Evolutionary conservation across 768 basidiomycete genomes (phyloP), one percentile per base, ranked within the genome.

Genomic region (Wakefieldia striispora): DNA sequence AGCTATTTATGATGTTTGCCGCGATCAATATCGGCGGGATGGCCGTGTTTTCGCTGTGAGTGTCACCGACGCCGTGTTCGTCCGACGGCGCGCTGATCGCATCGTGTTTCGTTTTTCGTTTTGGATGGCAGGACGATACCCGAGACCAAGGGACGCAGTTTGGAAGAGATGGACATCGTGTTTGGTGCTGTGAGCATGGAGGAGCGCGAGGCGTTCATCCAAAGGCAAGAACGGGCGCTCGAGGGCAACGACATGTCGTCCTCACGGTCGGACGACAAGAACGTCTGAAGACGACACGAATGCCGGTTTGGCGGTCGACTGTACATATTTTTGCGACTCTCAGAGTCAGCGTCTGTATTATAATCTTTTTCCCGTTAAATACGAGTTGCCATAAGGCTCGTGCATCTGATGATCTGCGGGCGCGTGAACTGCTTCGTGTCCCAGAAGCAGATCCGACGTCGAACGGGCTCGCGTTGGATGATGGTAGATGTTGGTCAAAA

Each of bases 1-100:
- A 89, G 68, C 71, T 89, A 44, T 90, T 89, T 72, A 66, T 90
- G 58, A 80, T 88, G 77, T 90, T 89, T 61, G 88, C 73, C 2
- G 72, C 86, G 20, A 78, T 91, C 67, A 88, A 91, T 67, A 72
- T 89, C 35, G 79, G 72, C 29, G 88, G 77, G 16, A 85, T 88
- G 83, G 82, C 71, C 26, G 63, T 73, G 12, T 90, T 91, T 65
- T 71, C 86, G 0, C 62, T 84, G 83, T 87, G 52, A 58, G 78
- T 66, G 8, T 3, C 2, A 8, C 8, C n/a, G 17, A 2, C 27
- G 3, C 1, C 9, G 4, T 9, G 10, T n/a, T 1, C 24, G 17
- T 1, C 16, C 33, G 16, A 33, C 14, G 33, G 33, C 6, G 35
- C 6, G 47, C 40, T 49, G 23, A 52, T 31, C 8, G 27, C 8